A percentile compares a stretch with the other conserved stretches of the same genome.
Conservation (phyloP, 345 rosid genomes). For the Sonneratia caseolaris region DNA sequence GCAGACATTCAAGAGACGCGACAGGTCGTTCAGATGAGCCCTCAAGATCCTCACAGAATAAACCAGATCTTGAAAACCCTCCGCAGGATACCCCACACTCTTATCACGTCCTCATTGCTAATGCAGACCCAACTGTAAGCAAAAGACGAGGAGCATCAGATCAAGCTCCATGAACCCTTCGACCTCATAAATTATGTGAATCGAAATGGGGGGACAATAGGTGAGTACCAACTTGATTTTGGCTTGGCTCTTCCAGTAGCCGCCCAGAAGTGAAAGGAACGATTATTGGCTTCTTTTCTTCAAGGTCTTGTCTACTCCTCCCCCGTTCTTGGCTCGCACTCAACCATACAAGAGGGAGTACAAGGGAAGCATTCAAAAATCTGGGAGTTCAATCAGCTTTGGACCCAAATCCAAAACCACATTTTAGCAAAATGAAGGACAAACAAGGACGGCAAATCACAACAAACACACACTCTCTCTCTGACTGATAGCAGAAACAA, state of each 20-base stretch:
- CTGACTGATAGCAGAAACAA: neutral
- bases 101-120: constrained; percentile 7
- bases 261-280: constrained; percentile 5
- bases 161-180: neutral
- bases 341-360: constrained; percentile 7
- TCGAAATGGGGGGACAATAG: neutral
- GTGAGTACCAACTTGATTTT: neutral
- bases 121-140: neutral
- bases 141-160: constrained; percentile 1
- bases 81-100: neutral
- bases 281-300: neutral
- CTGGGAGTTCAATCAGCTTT: neutral
- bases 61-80: constrained; percentile 20
- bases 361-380: constrained; percentile 13
- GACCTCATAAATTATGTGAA: neutral
- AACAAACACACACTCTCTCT: constrained; percentile 2
- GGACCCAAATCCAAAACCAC: constrained; percentile 1
- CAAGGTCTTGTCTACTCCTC: neutral
- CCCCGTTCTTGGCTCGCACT: constrained; percentile 10
- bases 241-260: neutral
- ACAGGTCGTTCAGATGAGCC: constrained; percentile 4
- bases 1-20: constrained; percentile 15
- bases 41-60: constrained; percentile 7
- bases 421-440: too few relatives aligned
- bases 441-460: neutral